Conservation (phyloP, 345 rosid species). For the Rhizophora mangle region DNA sequence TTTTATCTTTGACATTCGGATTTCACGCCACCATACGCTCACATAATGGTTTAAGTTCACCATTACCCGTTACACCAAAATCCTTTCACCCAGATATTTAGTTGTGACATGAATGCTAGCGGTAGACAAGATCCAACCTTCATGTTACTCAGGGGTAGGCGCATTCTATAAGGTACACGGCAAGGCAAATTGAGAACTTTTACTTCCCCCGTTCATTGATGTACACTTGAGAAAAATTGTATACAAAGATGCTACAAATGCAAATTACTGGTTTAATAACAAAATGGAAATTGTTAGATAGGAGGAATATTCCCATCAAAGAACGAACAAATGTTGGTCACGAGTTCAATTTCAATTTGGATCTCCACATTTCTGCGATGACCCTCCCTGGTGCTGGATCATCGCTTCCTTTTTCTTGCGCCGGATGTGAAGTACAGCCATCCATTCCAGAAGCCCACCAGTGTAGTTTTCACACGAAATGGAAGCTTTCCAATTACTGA, state of each 20-base stretch:
- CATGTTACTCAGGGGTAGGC: too few species aligned
- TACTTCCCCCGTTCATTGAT: too few species aligned
- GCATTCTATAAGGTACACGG: too few species aligned
- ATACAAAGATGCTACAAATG: not conserved
- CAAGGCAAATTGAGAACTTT: too few species aligned
- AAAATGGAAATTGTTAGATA: not conserved
- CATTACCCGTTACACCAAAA: too few species aligned
- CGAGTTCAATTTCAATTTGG: slow-evolving; percentile 57
- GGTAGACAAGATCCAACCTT: too few species aligned
- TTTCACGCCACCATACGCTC: too few species aligned
- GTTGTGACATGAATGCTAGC: too few species aligned
- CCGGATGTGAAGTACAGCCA: slow-evolving; percentile 91
- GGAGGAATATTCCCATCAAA: slow-evolving; percentile 14
- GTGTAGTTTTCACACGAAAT: slow-evolving; percentile 81
- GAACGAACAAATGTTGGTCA: slow-evolving; percentile 21
- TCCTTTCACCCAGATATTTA: too few species aligned
- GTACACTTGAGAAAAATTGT: too few species aligned
- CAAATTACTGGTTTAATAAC: not conserved
- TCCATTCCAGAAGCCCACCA: slow-evolving; percentile 83
- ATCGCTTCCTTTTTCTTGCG: slow-evolving; percentile 76
- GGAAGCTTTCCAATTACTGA: slow-evolving; percentile 83
- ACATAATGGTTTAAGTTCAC: too few species aligned
- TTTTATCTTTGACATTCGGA: too few species aligned
- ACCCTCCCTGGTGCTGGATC: slow-evolving; percentile 87
- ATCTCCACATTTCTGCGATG: slow-evolving; percentile 84